Evolutionary conservation across 176 grass and related monocot species (phyloP).

Genomic region (Coix lacrymajobi): DNA sequence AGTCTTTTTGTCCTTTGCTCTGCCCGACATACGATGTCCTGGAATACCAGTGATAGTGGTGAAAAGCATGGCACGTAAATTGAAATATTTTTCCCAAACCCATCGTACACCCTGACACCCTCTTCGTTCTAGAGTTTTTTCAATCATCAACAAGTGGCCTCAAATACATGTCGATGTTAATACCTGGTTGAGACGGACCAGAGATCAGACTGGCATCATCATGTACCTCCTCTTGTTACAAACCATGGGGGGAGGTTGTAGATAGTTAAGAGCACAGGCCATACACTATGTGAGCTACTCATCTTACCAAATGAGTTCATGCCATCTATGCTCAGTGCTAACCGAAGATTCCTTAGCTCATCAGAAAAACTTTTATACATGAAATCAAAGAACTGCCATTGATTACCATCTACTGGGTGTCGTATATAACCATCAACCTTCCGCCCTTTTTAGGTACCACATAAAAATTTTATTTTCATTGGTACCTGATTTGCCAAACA

Average conservation of each 20-base stretch:
- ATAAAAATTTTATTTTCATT: too few relatives aligned
- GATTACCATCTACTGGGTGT: not conserved
- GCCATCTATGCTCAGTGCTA: not conserved
- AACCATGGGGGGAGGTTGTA: not conserved
- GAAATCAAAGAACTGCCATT: not conserved
- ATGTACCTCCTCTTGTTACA: not conserved
- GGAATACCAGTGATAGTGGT: not conserved
- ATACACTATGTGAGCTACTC: not conserved
- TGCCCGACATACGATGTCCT: not conserved
- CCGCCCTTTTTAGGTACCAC: too few relatives aligned
- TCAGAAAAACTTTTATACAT: not conserved
- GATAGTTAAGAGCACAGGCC: too few relatives aligned
- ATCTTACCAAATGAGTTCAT: not conserved
- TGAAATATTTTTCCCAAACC: too few relatives aligned
- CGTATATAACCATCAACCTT: not conserved
- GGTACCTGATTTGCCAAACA: too few relatives aligned
- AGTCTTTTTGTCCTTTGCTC: not conserved
- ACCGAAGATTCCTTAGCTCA: too few relatives aligned
- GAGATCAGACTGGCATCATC: too few relatives aligned
- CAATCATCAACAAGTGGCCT: not conserved
- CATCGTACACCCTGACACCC: too few relatives aligned
- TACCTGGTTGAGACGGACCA: too few relatives aligned
- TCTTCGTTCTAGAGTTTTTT: too few relatives aligned
- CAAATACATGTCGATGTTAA: too few relatives aligned
- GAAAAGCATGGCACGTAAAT: not conserved